A percentile compares a stretch with the other conserved stretches of the same genome.
Conservation (phyloP, 805 yeast species). For the Priceomyces carsonii region DNA sequence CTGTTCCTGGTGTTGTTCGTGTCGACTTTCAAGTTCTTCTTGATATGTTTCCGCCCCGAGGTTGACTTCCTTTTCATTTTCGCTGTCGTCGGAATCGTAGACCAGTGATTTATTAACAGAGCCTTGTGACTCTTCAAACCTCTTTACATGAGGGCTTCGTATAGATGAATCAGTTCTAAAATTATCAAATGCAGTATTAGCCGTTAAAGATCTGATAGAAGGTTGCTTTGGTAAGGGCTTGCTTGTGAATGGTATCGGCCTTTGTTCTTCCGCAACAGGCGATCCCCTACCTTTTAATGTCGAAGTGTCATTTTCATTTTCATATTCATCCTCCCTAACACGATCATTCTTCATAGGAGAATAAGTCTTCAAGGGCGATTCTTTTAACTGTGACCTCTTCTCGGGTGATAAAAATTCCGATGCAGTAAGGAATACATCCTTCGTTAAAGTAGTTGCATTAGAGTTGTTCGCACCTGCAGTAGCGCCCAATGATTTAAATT, state of each 20-base stretch:
- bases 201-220: constrained; percentile 26
- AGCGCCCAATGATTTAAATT: constrained; percentile 19
- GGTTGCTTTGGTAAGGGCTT: constrained; percentile 15
- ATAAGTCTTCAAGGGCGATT: constrained; percentile 1
- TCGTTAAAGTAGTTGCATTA: constrained; percentile 12
- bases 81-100: constrained; percentile 1
- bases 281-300: constrained; percentile 10
- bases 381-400: constrained; percentile 1
- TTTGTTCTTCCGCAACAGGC: constrained; percentile 4
- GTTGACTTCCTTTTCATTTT: background rate
- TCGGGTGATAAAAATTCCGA: constrained; percentile 16
- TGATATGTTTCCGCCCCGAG: no score
- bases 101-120: constrained; percentile 1
- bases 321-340: constrained; percentile 3
- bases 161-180: constrained; percentile 17
- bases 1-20: background rate
- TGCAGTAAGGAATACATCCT: constrained; percentile 27
- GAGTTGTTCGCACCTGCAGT: constrained; percentile 10
- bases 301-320: constrained; percentile 2
- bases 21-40: background rate
- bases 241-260: constrained; percentile 6
- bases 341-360: constrained; percentile 2
- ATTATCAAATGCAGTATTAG: constrained; percentile 38
- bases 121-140: background rate
- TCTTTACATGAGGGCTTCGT: background rate